These are phyloP conservation scores for Teratosphaeria destructans DNA, from an alignment of 2,329 filamentous ascomycete genomes.

Conservation along the genomic window DNA sequence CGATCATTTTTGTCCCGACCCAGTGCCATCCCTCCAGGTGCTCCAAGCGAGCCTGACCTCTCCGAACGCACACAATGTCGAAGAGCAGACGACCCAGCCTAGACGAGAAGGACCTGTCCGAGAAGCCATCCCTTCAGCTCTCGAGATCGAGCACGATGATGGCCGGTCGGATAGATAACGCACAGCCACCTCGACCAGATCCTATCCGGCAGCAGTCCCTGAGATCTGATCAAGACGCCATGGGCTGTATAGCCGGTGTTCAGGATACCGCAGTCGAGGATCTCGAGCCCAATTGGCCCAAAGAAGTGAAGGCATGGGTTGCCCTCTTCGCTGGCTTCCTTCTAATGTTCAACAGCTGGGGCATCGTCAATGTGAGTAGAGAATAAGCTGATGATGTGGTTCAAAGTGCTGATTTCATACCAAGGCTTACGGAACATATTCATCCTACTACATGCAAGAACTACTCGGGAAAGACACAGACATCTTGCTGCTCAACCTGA, in stretches of 20 bases:
- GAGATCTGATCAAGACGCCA: background rate
- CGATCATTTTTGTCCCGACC: background rate
- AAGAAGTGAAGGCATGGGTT: slow-evolving; percentile 34
- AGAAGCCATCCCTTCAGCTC: background rate
- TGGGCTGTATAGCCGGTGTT: background rate
- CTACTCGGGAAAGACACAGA: slow-evolving; percentile 29
- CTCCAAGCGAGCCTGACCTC: background rate
- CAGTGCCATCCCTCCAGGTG: background rate
- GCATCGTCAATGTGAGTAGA: slow-evolving; percentile 9
- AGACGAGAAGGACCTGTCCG: background rate
- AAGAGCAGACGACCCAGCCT: background rate
- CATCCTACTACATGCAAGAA: slow-evolving; percentile 38
- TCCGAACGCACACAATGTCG: background rate
- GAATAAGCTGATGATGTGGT: background rate
- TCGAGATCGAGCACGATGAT: background rate
- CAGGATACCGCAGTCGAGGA: background rate
- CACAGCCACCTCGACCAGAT: background rate
- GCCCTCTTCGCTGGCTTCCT: slow-evolving; percentile 39
- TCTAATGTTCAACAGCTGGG: slow-evolving; percentile 34
- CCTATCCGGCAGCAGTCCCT: background rate
- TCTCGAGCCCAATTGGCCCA: slow-evolving; percentile 29
- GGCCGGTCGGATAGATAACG: background rate
- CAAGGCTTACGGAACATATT: slow-evolving; percentile 38
- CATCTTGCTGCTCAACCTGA: slow-evolving; percentile 35
- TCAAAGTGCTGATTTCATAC: background rate